Evolutionary conservation across 1,284 basidiomycete species (phyloP).

Genomic region (Leccinum griseonigrum): DNA sequence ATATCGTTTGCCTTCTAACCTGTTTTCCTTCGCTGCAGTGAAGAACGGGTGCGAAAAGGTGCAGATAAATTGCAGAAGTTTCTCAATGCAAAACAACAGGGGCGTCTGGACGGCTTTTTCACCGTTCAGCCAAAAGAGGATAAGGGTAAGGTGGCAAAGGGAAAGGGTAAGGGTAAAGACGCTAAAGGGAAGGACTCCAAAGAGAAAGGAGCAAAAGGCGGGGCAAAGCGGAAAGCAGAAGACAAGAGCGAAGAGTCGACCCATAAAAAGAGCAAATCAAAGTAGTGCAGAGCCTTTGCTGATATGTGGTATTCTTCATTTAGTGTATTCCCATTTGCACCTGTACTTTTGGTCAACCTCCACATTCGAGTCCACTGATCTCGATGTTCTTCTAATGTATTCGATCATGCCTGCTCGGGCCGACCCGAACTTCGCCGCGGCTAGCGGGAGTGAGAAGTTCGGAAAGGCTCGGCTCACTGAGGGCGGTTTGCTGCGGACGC

Average conservation of each 20-base stretch:
- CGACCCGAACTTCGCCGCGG: slow-evolving; percentile 1
- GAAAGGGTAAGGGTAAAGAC: slow-evolving; percentile 29
- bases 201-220: slow-evolving; percentile 34
- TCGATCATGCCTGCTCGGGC: neutral
- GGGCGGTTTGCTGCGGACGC: neutral
- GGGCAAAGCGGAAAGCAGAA: slow-evolving; percentile 63
- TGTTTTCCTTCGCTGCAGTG: slow-evolving; percentile 47
- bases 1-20: slow-evolving; percentile 2
- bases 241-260: slow-evolving; percentile 31
- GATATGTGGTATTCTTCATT: neutral
- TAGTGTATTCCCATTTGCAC: slow-evolving; percentile 13
- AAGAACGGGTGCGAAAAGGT: slow-evolving; percentile 95
- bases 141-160: slow-evolving; percentile 39
- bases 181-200: slow-evolving; percentile 30
- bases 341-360: slow-evolving; percentile 17
- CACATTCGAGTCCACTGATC: neutral
- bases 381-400: neutral
- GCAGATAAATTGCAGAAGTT: slow-evolving; percentile 91
- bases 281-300: slow-evolving; percentile 14
- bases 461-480: neutral
- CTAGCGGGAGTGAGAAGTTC: neutral
- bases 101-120: slow-evolving; percentile 95
- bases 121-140: slow-evolving; percentile 58
- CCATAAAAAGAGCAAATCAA: slow-evolving; percentile 34
- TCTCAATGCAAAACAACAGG: slow-evolving; percentile 92